Evolutionary conservation across 192 early-diverging fungal genomes (phyloP).

Genomic region (Umbelopsis sp.): DNA sequence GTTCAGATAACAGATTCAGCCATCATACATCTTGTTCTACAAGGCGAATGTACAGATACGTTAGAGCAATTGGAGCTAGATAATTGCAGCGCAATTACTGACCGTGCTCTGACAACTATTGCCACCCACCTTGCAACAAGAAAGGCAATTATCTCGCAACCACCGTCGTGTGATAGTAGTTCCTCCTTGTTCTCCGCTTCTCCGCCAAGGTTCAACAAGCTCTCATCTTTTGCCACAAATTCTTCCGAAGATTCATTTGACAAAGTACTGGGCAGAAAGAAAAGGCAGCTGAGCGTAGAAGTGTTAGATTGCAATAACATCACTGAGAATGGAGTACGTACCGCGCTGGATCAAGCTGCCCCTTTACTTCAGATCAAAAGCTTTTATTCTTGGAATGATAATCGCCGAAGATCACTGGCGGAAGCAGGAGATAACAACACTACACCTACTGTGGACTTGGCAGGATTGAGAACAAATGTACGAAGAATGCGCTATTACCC

Average conservation of each 20-base stretch:
- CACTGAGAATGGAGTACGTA: slow-evolving; percentile 46
- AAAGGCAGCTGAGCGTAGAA: slow-evolving; percentile 34
- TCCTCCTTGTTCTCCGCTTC: slow-evolving; percentile 25
- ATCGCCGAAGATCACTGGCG: slow-evolving; percentile 10
- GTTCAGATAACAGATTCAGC: slow-evolving; percentile 41
- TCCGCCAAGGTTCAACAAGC: slow-evolving; percentile 24
- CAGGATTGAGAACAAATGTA: not conserved
- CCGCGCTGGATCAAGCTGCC: slow-evolving; percentile 38
- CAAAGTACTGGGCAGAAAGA: not conserved
- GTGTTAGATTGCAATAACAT: slow-evolving; percentile 57
- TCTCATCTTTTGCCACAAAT: slow-evolving; percentile 14
- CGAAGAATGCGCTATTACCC: slow-evolving; percentile 9
- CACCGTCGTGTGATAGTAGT: slow-evolving; percentile 26
- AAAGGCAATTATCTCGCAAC: slow-evolving; percentile 28
- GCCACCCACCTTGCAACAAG: slow-evolving; percentile 44
- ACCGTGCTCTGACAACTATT: slow-evolving; percentile 45
- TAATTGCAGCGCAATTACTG: slow-evolving; percentile 49
- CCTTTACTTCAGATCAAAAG: slow-evolving; percentile 47
- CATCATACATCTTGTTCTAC: slow-evolving; percentile 32
- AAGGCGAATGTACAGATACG: slow-evolving; percentile 32
- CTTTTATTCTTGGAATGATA: slow-evolving; percentile 49
- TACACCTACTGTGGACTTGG: not conserved
- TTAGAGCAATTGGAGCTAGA: slow-evolving; percentile 50
- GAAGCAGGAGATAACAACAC: not conserved
- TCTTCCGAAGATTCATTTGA: slow-evolving; percentile 6